Evolutionary conservation across 108 stramenopile species (phyloP).

Genomic region (Nannochloropsis salina): DNA sequence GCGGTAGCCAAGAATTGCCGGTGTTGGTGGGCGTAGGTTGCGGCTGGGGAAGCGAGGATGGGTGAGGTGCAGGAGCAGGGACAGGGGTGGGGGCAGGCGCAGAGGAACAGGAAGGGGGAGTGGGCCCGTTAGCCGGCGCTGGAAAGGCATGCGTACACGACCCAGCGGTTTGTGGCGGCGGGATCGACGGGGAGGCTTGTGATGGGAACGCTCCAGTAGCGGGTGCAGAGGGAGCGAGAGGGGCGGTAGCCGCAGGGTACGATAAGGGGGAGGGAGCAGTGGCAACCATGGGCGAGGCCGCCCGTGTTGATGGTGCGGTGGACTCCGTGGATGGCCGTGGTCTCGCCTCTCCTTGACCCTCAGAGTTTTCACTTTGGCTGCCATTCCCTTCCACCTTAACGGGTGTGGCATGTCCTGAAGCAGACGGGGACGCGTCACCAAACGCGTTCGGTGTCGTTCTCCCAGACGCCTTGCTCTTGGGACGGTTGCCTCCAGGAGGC

Average conservation of each 20-base stretch:
- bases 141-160: too few species aligned
- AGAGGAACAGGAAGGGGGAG: neutral
- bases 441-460: too few species aligned
- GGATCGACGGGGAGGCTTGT: neutral
- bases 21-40: neutral
- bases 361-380: too few species aligned
- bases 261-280: neutral
- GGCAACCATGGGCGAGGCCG: conserved; percentile 2
- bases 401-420: too few species aligned
- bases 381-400: too few species aligned
- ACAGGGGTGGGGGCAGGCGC: neutral
- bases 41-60: neutral
- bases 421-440: too few species aligned
- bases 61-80: neutral
- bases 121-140: neutral
- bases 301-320: neutral
- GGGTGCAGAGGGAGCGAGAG: neutral
- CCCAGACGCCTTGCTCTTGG: too few species aligned
- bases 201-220: neutral
- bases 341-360: too few species aligned
- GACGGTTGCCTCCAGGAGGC: neutral
- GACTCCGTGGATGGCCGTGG: too few species aligned
- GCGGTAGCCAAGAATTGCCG: too few species aligned
- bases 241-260: neutral
- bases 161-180: neutral